Percentiles rank a stretch among this genome's conserved stretches.
phyloP scores from a whole-genome alignment of 768 basidiomycete genomes.

The Auricularia sp. region DNA sequence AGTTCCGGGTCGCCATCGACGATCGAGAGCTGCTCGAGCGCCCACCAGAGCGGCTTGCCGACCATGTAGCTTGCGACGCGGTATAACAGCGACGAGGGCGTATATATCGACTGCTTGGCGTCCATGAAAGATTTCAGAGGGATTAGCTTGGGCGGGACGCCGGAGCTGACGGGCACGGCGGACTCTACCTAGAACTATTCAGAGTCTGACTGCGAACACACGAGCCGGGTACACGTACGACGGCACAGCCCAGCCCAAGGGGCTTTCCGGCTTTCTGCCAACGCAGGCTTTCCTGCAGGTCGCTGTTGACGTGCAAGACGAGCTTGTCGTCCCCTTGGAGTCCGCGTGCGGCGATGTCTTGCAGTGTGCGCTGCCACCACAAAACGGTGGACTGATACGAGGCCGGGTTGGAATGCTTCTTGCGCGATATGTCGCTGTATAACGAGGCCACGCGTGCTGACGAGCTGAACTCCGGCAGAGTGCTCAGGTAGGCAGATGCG shows the following conservation, averaged over 20 bases:
- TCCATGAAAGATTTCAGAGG: constrained; percentile 45
- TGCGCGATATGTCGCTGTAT: constrained; percentile 79
- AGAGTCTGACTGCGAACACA: background rate
- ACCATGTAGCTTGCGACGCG: constrained; percentile 63
- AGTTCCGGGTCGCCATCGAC: constrained; percentile 47
- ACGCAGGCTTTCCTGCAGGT: constrained; percentile 49
- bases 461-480: constrained; percentile 13
- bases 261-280: constrained; percentile 67
- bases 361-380: constrained; percentile 76
- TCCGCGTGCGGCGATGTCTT: constrained; percentile 48
- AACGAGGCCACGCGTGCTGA: constrained; percentile 35
- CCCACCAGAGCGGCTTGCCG: constrained; percentile 80
- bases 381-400: constrained; percentile 71
- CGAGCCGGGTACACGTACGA: constrained; percentile 42
- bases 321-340: constrained; percentile 47
- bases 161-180: constrained; percentile 64
- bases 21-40: constrained; percentile 66
- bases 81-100: constrained; percentile 55
- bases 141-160: constrained; percentile 32
- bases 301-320: constrained; percentile 44
- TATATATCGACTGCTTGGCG: constrained; percentile 51
- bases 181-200: constrained; percentile 19
- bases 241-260: constrained; percentile 54
- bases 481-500: constrained; percentile 2
- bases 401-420: constrained; percentile 75